phyloP scores from a whole-genome alignment of 2,329 filamentous ascomycete species.

The Hysterium pulicare region DNA sequence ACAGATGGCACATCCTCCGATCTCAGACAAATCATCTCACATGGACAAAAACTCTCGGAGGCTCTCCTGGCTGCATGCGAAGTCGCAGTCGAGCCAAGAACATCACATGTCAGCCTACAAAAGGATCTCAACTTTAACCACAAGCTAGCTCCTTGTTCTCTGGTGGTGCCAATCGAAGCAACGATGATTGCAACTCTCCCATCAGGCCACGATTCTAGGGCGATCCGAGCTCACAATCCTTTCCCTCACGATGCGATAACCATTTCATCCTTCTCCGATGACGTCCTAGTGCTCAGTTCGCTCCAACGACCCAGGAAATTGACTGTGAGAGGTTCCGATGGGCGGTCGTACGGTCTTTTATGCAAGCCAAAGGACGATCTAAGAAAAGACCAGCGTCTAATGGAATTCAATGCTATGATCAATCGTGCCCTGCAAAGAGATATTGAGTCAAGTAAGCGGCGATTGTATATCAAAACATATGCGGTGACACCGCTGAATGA shows the following conservation, averaged over 20 bases:
- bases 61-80: constrained; percentile 79
- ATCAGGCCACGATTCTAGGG: constrained; percentile 63
- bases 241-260: constrained; percentile 85
- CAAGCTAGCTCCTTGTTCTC: constrained; percentile 72
- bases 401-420: constrained; percentile 99
- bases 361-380: constrained; percentile 99
- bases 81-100: constrained; percentile 69
- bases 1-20: constrained; percentile 59
- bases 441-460: constrained; percentile 82
- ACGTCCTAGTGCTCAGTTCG: constrained; percentile 85
- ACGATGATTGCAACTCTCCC: constrained; percentile 82
- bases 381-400: constrained; percentile 92
- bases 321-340: constrained; percentile 83
- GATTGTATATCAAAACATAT: constrained; percentile 87
- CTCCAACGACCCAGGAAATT: constrained; percentile 90
- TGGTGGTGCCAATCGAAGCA: constrained; percentile 86
- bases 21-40: constrained; percentile 67
- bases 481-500: constrained; percentile 95
- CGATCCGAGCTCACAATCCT: constrained; percentile 69
- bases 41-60: constrained; percentile 78
- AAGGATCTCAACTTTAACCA: constrained; percentile 80
- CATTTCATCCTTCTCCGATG: constrained; percentile 75
- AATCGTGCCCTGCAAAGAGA: constrained; percentile 91
- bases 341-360: constrained; percentile 80
- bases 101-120: constrained; percentile 69